Percentiles rank a stretch among this genome's conserved stretches.
These are phyloP conservation scores for Prunus armeniaca DNA, from an alignment of 306 rosid species.

Conservation along the genomic window DNA sequence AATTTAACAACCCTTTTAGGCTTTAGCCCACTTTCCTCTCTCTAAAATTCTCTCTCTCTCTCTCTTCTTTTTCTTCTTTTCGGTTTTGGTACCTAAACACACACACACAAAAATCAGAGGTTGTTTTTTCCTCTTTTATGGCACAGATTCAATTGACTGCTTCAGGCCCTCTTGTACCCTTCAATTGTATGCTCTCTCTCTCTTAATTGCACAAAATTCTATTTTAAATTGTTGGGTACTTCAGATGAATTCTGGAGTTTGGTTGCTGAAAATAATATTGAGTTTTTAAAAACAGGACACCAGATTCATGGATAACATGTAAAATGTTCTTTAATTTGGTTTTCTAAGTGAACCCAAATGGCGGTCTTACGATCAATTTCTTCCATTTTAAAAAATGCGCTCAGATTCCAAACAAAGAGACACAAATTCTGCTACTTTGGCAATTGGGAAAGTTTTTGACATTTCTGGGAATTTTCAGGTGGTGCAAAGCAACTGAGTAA, in stretches of 20 bases:
- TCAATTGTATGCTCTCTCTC: conserved; percentile 31
- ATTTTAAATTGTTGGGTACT: not conserved
- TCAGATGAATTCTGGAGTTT: not conserved
- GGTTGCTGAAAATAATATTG: not conserved
- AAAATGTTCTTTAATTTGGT: not conserved
- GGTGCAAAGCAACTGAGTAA: conserved; percentile 25
- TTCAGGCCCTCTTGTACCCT: conserved; percentile 26
- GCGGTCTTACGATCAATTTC: not conserved
- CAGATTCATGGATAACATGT: not conserved
- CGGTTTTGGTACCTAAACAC: not conserved
- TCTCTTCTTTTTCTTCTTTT: not conserved
- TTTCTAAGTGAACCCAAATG: not conserved
- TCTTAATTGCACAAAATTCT: not conserved
- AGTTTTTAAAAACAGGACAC: not conserved
- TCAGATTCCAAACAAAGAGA: not conserved
- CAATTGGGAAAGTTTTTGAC: conserved; percentile 7
- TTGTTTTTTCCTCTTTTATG: conserved; percentile 26
- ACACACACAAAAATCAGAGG: not conserved
- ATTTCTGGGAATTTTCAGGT: conserved; percentile 11
- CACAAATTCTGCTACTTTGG: not conserved
- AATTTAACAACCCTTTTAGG: not conserved
- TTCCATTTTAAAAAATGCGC: not conserved
- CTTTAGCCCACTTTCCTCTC: not conserved
- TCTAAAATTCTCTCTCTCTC: no score
- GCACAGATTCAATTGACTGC: conserved; percentile 35